Evolutionary conservation across 306 rosid species (phyloP), one percentile per base, ranked within the genome.

Genomic region (Acacia acuminata): DNA sequence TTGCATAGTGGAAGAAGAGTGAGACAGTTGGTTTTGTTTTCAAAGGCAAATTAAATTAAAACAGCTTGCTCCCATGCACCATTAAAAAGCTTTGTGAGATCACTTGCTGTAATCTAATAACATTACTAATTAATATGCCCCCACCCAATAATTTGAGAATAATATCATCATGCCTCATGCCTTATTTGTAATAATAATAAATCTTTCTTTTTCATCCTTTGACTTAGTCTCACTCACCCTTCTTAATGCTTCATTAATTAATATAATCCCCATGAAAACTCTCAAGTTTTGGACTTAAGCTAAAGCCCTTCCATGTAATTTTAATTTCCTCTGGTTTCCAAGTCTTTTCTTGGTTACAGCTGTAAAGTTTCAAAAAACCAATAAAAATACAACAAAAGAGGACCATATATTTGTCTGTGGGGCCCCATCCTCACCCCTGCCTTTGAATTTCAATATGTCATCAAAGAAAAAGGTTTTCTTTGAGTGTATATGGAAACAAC

Each of bases 91-190:
- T 79, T 38, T 55, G 36, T 63, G 40, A 63, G 40, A 63, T 63
- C 16, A 56, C 20, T 12, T 27, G 70, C 20, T 30, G 42, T 15
- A 30, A 6, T 30, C 20, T 64, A 34, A 34, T 34, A 56, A 56
- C 1, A 56, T 56, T 27, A 19, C 4, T 20, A 38, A 38, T 38
- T 38, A 38, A 53, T 48, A 65, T 34, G 45, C 71, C 92, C 94
- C 88, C 36, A 5, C 40, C 84, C 90, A 90, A 91, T 93, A 90
- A 90, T 91, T 90, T 91, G 78, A 88, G 88, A 88, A 91, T 91
- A 86, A 91, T 88, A 88, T 79, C 86, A 83, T 85, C 77, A 88
- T 81, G 77, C 81, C 82, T 84, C 86, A 74, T 82, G 78, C 85
- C 78, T 70, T 63, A 79, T 83, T 75, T 73, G 64, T 87, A 73